Base-by-base conservation (phyloP, 1,284 basidiomycete species). In the Moesziomyces sp. region DNA sequence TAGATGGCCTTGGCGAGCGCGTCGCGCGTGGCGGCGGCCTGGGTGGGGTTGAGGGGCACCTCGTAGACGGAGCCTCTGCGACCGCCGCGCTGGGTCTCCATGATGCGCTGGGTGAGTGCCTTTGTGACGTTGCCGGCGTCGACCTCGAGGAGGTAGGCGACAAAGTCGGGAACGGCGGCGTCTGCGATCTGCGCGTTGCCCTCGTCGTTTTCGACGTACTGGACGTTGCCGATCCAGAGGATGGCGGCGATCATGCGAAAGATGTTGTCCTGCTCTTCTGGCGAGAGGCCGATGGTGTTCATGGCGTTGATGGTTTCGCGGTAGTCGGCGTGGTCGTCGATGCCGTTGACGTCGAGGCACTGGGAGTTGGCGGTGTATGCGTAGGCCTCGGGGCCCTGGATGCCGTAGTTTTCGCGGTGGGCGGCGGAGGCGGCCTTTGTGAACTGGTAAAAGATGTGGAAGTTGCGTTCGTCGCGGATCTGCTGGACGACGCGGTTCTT, bases 391-490 rank as follows among this genome's bases (percentile, higher is more conserved):
- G 97, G 97, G 2, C 93, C 94, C 86, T 98, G 94, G n/a, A 99
- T 86, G 45, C 97, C 97, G 81, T 95, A 97, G 64, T 90, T 89
- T 86, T 99, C 96, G 85, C 94, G 89, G 85, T 97, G 93, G 56
- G 91, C 91, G 47, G 91, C 87, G 6, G 91, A 90, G 5, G 97
- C 97, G 7, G 91, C 94, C 85, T 98, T 99, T 45, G 97, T 97
- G 85, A 99, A 96, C 84, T 99, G 97, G 85, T 99, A 99, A 87
- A 99, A 99, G 74, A 99, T 97, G 85, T 99, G 97, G 85, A 99
- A 99, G 85, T 97, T 93, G 68, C 97, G 90, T 86, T 99, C 97
- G 78, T 93, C 92, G 81, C 93, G 91, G 63, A 99, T 93, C 84
- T 99, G 97, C 19, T 94, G 94, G 6, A 98, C 95, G 14, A 99